Conservation (phyloP, 2,329 filamentous ascomycete genomes). For the Diaporthe australafricana region DNA sequence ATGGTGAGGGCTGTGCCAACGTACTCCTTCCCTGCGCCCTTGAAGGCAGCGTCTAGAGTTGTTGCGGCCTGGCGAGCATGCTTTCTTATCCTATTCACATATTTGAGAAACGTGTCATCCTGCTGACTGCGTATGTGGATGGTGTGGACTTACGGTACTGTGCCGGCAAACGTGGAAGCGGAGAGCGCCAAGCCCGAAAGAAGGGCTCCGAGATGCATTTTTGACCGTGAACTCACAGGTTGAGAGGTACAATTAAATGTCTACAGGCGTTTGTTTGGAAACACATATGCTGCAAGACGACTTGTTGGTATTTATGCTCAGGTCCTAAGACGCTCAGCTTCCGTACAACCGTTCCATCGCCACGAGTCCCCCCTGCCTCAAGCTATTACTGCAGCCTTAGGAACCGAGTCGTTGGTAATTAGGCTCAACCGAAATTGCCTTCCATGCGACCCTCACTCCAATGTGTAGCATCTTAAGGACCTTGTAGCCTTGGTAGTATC, state of each 20-base stretch:
- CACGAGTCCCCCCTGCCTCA: background rate
- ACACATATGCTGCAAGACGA: background rate
- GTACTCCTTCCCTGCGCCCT: conserved; percentile 51
- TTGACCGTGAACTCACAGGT: background rate
- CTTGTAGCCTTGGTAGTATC: background rate
- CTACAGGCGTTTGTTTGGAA: background rate
- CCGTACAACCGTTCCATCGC: conserved; percentile 23
- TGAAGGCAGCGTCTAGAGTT: conserved; percentile 42
- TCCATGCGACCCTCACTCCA: conserved; percentile 1
- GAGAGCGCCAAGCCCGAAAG: conserved; percentile 10
- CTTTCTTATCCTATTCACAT: background rate
- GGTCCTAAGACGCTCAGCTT: background rate
- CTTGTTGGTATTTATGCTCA: conserved; percentile 15
- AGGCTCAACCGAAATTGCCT: conserved; percentile 27
- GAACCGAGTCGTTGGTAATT: conserved; percentile 27
- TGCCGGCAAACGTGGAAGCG: conserved; percentile 17
- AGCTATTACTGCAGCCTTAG: conserved; percentile 13
- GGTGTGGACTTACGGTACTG: conserved; percentile 8
- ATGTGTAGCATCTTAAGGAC: conserved; percentile 19
- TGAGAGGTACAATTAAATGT: background rate
- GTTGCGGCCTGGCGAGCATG: background rate
- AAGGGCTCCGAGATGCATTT: conserved; percentile 13
- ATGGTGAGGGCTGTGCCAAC: conserved; percentile 71
- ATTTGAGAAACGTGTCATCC: background rate
- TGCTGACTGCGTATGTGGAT: background rate